Percentiles rank a stretch among this genome's conserved stretches.
Evolutionary conservation across 768 basidiomycete genomes (phyloP).

Genomic region (Leccinum ochraceum): DNA sequence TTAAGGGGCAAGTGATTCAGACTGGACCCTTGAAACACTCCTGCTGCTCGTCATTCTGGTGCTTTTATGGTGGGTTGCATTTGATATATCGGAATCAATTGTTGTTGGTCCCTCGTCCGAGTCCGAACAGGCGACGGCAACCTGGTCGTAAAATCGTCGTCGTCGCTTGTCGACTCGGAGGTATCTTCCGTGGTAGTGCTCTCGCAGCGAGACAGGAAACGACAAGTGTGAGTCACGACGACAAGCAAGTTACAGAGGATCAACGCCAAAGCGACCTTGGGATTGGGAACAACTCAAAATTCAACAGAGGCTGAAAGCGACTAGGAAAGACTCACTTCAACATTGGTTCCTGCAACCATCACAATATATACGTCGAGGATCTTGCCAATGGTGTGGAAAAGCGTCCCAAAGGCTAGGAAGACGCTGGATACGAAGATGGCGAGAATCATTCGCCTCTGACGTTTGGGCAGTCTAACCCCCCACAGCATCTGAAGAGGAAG

Average conservation of each 20-base stretch:
- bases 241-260: not conserved
- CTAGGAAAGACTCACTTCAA: not conserved
- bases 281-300: not conserved
- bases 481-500: conserved; percentile 23
- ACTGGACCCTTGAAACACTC: not conserved
- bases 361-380: not conserved
- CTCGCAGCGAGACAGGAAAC: not conserved
- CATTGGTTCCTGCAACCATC: not conserved
- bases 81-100: not conserved
- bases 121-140: not conserved
- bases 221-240: not conserved
- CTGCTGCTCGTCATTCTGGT: not conserved
- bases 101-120: not conserved
- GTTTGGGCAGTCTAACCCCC: conserved; percentile 19
- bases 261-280: not conserved
- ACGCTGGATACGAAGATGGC: conserved; percentile 20
- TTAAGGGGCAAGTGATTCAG: not conserved
- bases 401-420: conserved; percentile 14
- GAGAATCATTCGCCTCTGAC: conserved; percentile 27
- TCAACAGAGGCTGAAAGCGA: not conserved
- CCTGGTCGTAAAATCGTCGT: not conserved
- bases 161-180: not conserved
- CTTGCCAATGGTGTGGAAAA: conserved; percentile 14
- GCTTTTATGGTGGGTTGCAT: not conserved
- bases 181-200: not conserved